A percentile compares a stretch with the other conserved stretches of the same genome.
Evolutionary conservation across 495 filamentous ascomycete genomes (phyloP).

Genomic region (Penicillium ucsense): DNA sequence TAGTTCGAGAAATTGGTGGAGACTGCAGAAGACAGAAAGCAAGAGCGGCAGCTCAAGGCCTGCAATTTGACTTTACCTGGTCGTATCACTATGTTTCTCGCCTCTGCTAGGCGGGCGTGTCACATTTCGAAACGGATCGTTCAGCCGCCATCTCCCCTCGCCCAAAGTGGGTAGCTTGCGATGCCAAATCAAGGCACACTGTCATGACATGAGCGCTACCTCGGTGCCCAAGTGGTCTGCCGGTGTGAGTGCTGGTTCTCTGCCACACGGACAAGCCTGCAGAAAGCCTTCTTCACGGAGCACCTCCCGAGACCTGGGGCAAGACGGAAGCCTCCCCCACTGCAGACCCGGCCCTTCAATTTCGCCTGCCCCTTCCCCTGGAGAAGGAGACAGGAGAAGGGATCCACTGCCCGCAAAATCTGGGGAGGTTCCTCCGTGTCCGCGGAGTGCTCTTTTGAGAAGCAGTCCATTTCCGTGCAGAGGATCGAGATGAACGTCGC

Average conservation of each 20-base stretch:
- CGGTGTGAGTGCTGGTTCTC: too few species aligned
- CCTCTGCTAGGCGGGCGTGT: background rate
- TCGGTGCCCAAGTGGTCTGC: too few species aligned
- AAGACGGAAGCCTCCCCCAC: background rate
- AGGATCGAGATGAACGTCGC: background rate
- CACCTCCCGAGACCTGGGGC: background rate
- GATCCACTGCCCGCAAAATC: background rate
- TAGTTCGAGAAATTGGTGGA: background rate
- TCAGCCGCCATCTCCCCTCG: constrained; percentile 5
- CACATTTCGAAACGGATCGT: background rate
- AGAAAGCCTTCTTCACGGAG: background rate
- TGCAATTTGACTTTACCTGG: too few species aligned
- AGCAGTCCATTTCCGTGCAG: background rate
- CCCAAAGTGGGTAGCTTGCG: background rate
- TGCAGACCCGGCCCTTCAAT: constrained; percentile 1
- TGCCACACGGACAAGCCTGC: background rate
- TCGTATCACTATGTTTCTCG: background rate
- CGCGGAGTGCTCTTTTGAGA: constrained; percentile 13
- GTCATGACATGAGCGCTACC: too few species aligned
- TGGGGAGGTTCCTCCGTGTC: constrained; percentile 16
- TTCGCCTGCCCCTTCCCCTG: background rate
- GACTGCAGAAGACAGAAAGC: too few species aligned
- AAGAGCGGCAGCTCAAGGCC: too few species aligned
- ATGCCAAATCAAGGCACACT: background rate
- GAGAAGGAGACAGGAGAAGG: too few species aligned